Evolutionary conservation across 345 rosid genomes (phyloP).

Genomic region (Schrenkiella parvula): DNA sequence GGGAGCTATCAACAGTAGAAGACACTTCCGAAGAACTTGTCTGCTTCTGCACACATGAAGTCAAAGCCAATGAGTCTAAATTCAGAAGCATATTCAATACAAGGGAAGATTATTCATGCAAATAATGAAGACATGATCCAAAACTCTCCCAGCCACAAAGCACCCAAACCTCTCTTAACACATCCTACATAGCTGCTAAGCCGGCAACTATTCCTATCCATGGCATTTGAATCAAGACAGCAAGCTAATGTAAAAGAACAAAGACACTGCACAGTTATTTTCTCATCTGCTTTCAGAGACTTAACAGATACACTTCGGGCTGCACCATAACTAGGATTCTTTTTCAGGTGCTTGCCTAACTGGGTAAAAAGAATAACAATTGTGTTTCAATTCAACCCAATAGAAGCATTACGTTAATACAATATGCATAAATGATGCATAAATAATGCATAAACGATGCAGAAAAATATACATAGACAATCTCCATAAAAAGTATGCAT

Average conservation of each 20-base stretch:
- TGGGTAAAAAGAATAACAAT: background rate
- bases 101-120: background rate
- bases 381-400: background rate
- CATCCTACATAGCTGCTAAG: background rate
- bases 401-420: background rate
- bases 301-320: background rate
- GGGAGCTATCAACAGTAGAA: slow-evolving; percentile 31
- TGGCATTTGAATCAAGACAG: background rate
- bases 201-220: background rate
- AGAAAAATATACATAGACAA: background rate
- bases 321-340: background rate
- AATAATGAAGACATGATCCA: background rate
- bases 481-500: background rate
- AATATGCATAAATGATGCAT: background rate
- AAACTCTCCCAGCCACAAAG: no score
- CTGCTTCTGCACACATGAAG: slow-evolving; percentile 38
- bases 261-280: background rate
- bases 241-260: background rate
- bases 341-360: background rate
- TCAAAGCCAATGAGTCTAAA: background rate
- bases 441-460: background rate
- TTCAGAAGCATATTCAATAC: slow-evolving; percentile 9
- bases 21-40: slow-evolving; percentile 38
- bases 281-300: background rate
- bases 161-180: background rate